Evolutionary conservation across 1,284 basidiomycete species (phyloP).

Genomic region (Boletus holoroseus): DNA sequence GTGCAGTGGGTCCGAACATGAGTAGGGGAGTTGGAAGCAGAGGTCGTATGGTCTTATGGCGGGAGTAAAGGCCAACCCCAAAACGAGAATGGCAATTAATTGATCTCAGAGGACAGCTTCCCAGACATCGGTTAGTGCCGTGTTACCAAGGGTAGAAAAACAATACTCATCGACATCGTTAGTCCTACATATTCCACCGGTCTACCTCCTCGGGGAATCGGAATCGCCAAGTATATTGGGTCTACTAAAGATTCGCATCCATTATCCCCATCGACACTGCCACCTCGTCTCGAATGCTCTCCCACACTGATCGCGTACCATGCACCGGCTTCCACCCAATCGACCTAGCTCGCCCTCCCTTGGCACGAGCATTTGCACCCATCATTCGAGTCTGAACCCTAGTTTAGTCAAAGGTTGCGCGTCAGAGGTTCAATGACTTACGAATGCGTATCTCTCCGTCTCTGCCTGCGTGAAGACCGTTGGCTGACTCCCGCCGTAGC

Average conservation of each 20-base stretch:
- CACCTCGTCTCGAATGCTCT: conserved; percentile 30
- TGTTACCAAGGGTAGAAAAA: conserved; percentile 9
- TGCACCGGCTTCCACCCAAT: conserved; percentile 39
- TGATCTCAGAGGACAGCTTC: neutral
- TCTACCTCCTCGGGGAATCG: neutral
- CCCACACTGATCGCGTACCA: conserved; percentile 29
- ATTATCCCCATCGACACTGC: conserved; percentile 7
- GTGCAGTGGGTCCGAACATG: conserved; percentile 8
- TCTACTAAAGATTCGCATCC: neutral
- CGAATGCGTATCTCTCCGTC: conserved; percentile 26
- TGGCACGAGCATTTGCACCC: conserved; percentile 41
- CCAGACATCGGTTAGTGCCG: conserved; percentile 7
- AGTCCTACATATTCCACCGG: neutral
- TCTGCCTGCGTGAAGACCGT: conserved; percentile 32
- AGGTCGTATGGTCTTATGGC: conserved; percentile 11
- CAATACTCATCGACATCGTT: neutral
- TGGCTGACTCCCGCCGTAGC: conserved; percentile 24
- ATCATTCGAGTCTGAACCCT: conserved; percentile 29
- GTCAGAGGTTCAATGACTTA: conserved; percentile 9
- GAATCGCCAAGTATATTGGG: neutral
- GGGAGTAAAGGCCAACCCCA: neutral
- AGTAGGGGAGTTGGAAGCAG: neutral
- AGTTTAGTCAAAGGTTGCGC: neutral
- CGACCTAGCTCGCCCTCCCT: conserved; percentile 37
- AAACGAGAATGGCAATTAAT: conserved; percentile 6